Base-by-base conservation (phyloP, 2,329 filamentous ascomycete species). In the Colletotrichum cereale region DNA sequence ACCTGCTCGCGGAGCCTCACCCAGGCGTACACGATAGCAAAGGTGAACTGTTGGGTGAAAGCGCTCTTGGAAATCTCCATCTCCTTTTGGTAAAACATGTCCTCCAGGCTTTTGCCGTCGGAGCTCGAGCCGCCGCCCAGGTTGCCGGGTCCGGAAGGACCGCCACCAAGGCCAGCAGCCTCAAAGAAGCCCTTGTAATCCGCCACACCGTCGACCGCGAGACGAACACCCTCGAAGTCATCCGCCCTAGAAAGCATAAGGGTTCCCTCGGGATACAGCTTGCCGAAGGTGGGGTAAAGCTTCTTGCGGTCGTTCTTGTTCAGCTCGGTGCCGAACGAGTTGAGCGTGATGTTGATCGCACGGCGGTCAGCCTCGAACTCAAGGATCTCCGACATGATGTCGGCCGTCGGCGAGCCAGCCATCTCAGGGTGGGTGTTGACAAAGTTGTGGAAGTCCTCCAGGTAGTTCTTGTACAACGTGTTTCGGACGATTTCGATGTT, bases 401-500 rank as follows among this genome's bases (percentile, higher is more conserved):
- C 95, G 53, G 94, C 88, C 0, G 96, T 99, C 0, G 96, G 95
- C 8, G 95, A 97, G 47, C 94, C 93, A 47, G 89, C 87, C 84
- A 98, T 92, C 52, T 97, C 96, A 0, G 95, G 87, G 79, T 97
- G 90, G 12, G 91, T 93, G 84, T 96, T 97, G 83, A 98, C 93
- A 81, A 98, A 99, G 75, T 93, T 89, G 85, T 98, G 90, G 82
- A 99, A 99, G 81, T 98, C 96, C 81, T 99, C 96, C 10, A 99
- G 89, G 81, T 99, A 99, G 86, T 98, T 98, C 89, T 99, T 99
- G 88, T 98, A 99, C 44, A 99, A 87, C 0, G 95, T 99, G 84
- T 99, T 99, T 74, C 97, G 92, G 70, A 99, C 93, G 82, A 99
- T 99, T 85, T 99, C 96, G 78, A 99, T 99, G 85, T 99, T 99